phyloP scores from a whole-genome alignment of 1,284 basidiomycete genomes.

The Amylostereum chailletii region DNA sequence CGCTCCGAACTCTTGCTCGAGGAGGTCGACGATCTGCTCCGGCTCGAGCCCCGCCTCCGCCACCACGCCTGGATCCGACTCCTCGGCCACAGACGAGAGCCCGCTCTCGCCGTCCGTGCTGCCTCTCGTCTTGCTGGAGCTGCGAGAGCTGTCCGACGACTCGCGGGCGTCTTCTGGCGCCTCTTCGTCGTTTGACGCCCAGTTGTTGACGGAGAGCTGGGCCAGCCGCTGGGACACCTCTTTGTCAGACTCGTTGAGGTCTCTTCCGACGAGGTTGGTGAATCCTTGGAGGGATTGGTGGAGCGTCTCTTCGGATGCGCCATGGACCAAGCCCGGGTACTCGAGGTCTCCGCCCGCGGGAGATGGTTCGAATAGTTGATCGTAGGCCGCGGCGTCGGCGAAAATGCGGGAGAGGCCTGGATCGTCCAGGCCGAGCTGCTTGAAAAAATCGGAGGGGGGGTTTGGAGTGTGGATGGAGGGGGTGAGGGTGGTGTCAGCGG shows the following conservation, averaged over 20 bases:
- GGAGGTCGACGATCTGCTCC: conserved; percentile 28
- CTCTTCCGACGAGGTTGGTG: conserved; percentile 28
- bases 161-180: conserved; percentile 14
- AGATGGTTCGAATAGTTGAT: not conserved
- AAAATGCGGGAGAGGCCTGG: not conserved
- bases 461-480: too few species aligned
- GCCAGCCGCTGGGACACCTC: conserved; percentile 25
- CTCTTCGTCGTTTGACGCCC: conserved; percentile 17
- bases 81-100: conserved; percentile 13
- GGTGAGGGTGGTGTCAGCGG: too few species aligned
- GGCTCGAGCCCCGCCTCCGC: conserved; percentile 21
- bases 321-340: conserved; percentile 13
- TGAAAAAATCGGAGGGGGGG: too few species aligned
- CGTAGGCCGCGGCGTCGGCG: not conserved
- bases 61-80: conserved; percentile 2
- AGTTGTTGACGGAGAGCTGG: conserved; percentile 27
- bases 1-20: conserved; percentile 39
- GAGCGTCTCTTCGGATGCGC: conserved; percentile 15
- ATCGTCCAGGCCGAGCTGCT: not conserved
- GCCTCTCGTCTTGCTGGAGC: too few species aligned
- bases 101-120: too few species aligned
- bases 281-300: conserved; percentile 20
- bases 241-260: conserved; percentile 26
- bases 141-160: too few species aligned
- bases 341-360: not conserved